Base-by-base conservation (phyloP, 495 filamentous ascomycete genomes). In the Penicillium argentinense region DNA sequence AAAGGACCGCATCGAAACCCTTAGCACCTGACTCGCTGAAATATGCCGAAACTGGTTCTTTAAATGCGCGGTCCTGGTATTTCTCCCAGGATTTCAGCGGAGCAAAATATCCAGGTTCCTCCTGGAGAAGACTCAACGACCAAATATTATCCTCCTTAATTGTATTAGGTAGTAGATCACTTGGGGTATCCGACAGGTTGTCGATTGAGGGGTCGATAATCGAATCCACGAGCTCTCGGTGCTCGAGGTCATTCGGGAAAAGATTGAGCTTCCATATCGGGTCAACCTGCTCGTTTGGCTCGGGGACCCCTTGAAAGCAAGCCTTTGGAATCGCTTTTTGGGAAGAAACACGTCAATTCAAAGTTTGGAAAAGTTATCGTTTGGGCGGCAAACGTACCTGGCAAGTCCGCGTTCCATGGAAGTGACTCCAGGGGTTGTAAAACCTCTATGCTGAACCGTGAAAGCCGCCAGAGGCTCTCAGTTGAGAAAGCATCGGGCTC, bases 11-110 rank as follows among this genome's bases (percentile, higher is more conserved):
- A 68, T 96, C 89, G 44, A 92, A 91, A 2, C 80, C 79, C 16
- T 64, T 64, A 2, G 87, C 73, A 0, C 89, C 87, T 9, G 85
- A 82, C 62, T 97, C 92, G 3, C 83, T 88, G 24, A 96, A 74
- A 47, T 92, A 91, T 29, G 79, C 67, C 13, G 83, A 78, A 19
- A 60, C 55, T 0, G 62, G 68, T 44, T 81, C 76, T 12, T 63
- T 53, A 28, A 66, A 69, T 6, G 52, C 33, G 9, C 54, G 55
- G 29, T 77, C 48, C 8, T 77, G 67, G 59, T 87, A 91, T 2
- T 55, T 74, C 45, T 95, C 88, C 91, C 90, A 96, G 17, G 81
- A 87, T 52, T 71, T 82, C 49, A 77, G 78, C 36, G 75, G 70
- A 21, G 69, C 60, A 19, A 63, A 18, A 28, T 38, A 29, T 11